Conservation (phyloP, 2,329 filamentous ascomycete species). For the Fusarium domesticum region DNA sequence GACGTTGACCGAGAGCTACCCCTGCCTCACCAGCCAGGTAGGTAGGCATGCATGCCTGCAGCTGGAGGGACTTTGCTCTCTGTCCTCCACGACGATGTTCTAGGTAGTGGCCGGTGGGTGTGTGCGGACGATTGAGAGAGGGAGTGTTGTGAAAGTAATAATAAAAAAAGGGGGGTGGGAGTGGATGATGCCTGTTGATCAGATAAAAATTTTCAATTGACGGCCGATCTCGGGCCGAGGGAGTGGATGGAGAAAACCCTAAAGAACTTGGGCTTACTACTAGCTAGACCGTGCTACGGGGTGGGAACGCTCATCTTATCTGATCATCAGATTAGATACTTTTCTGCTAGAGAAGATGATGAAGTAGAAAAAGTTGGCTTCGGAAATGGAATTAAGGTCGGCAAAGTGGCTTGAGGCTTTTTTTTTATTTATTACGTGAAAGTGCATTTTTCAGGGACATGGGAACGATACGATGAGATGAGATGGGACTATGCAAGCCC, state of each 20-base stretch:
- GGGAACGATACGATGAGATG: background rate
- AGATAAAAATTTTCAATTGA: conserved; percentile 26
- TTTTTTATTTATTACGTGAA: background rate
- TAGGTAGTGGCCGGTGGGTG: conserved; percentile 11
- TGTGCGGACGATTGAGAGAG: background rate
- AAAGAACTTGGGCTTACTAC: background rate
- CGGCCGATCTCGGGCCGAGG: conserved; percentile 24
- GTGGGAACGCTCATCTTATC: conserved; percentile 38
- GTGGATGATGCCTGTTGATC: conserved; percentile 15
- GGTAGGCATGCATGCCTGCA: background rate
- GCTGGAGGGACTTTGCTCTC: background rate
- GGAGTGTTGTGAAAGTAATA: background rate
- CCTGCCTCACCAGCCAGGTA: background rate
- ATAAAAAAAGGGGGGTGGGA: background rate
- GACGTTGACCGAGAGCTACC: background rate
- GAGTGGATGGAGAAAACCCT: conserved; percentile 8
- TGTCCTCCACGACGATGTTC: background rate
- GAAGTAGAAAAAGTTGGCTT: background rate
- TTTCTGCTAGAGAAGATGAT: conserved; percentile 2
- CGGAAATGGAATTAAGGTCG: background rate
- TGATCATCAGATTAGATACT: conserved; percentile 46
- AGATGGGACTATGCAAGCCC: conserved; percentile 7
- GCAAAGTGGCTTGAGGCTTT: background rate
- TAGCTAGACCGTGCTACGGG: background rate
- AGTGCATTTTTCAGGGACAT: background rate